Base-by-base conservation (phyloP, 176 grass and related monocot species). In the Elaeis guineensis region DNA sequence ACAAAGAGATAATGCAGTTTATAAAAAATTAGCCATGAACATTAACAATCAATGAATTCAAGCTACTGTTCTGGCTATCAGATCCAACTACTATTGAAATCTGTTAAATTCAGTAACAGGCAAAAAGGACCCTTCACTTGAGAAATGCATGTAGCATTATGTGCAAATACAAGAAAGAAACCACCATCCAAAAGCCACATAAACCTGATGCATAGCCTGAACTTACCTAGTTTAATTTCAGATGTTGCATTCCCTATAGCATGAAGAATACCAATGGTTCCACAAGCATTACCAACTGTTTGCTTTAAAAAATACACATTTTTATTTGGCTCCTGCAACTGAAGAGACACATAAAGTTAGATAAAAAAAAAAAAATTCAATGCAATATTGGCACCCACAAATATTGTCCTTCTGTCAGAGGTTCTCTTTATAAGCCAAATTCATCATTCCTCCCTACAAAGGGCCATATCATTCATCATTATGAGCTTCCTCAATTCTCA, bases 181-280 rank as follows among this genome's bases (percentile, higher is more conserved):
- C 24, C 4, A 15, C 17, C n/a, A 4, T 55, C 17, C 19, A 48
- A 35, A 11, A 60, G 16, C n/a, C 30, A 57, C 3, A 49, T 5
- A 19, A 29, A 17, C 26, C 4, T 15, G n/a, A 14, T 21, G 17
- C 21, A 26, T 17, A 14, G 5, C 35, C 35, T 55, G 21, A 3
- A 51, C 69, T 60, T 80, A 95, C 91, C 75, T 69, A 90, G 75
- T 23, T 79, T 90, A 61, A 90, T 95, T 75, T 54, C 63, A 56
- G 91, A 82, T 21, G 55, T 58, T 51, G 75, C 82, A 82, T 96
- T 96, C 49, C 86, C 86, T 55, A 90, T 16, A 50, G 91, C 83
- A 96, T 96, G 86, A 79, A 96, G 85, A 72, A 96, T 70, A 59
- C 91, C 91, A 69, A 96, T 73, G 67, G 91, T 96, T 67, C 91